These are phyloP conservation scores for Triadica sebifera DNA, from an alignment of 345 rosid genomes.

Conservation along the genomic window DNA sequence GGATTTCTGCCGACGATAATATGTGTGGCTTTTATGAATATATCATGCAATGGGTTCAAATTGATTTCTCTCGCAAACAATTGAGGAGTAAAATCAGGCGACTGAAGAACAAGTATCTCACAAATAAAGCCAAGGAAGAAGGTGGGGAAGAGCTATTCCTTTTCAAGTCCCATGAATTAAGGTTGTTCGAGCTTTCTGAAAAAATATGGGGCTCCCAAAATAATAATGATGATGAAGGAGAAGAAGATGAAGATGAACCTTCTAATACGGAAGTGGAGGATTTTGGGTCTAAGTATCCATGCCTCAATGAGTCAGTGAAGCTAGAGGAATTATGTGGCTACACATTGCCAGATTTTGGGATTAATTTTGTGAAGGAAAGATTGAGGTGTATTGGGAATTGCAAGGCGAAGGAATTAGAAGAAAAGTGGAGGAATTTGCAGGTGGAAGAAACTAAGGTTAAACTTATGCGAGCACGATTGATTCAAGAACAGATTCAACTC, in stretches of 20 bases:
- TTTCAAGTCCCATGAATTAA: too few species aligned
- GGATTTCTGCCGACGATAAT: too few species aligned
- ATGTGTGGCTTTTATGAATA: too few species aligned
- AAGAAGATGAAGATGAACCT: not conserved
- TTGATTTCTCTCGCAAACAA: too few species aligned
- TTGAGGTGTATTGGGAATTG: constrained; percentile 5
- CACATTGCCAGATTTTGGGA: not conserved
- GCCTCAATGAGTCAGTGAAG: not conserved
- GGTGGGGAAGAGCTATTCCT: too few species aligned
- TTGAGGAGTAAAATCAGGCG: too few species aligned
- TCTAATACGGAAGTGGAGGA: not conserved
- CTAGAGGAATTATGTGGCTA: not conserved
- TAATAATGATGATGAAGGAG: not conserved
- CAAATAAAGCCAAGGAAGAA: too few species aligned
- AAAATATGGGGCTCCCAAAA: constrained; percentile 18
- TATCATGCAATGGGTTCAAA: too few species aligned
- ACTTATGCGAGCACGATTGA: constrained; percentile 13
- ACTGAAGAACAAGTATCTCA: too few species aligned
- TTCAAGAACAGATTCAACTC: not conserved
- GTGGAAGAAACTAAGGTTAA: constrained; percentile 13
- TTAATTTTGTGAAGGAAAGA: constrained; percentile 3
- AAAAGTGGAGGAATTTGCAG: constrained; percentile 13
- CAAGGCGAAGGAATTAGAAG: constrained; percentile 12
- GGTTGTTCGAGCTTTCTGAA: constrained; percentile 5
- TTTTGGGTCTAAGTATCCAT: not conserved